phyloP scores from a whole-genome alignment of 768 basidiomycete genomes.

The Podaxis sp. region DNA sequence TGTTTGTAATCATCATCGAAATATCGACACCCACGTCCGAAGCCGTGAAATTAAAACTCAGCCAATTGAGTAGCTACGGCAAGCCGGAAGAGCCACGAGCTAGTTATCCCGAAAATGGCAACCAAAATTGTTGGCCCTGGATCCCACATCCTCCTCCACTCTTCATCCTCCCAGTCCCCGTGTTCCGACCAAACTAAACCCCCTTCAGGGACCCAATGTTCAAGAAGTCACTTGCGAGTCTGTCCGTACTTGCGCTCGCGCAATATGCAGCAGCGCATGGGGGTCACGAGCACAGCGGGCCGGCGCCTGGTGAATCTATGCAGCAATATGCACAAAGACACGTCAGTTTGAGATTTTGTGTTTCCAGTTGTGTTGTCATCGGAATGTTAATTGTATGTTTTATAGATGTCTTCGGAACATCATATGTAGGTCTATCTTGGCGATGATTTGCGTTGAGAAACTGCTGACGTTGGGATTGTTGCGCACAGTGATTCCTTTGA shows the following conservation, averaged over 20 bases:
- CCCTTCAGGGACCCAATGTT: slow-evolving; percentile 39
- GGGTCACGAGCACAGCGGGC: slow-evolving; percentile 53
- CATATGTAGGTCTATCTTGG: slow-evolving; percentile 58
- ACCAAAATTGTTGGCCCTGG: background rate
- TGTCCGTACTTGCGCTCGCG: slow-evolving; percentile 31
- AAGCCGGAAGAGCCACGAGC: background rate
- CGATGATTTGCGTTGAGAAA: background rate
- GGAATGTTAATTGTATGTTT: slow-evolving; percentile 8
- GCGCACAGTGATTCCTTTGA: slow-evolving; percentile 74
- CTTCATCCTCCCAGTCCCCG: background rate
- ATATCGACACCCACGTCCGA: background rate
- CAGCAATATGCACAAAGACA: slow-evolving; percentile 87
- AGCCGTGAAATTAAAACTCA: background rate
- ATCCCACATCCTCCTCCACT: slow-evolving; percentile 2
- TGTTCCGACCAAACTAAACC: background rate
- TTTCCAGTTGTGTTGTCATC: background rate
- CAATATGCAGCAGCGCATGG: slow-evolving; percentile 48
- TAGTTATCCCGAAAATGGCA: slow-evolving; percentile 1
- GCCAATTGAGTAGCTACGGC: background rate
- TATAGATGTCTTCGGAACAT: slow-evolving; percentile 86
- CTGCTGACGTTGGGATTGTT: background rate
- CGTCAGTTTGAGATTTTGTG: slow-evolving; percentile 49
- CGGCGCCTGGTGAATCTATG: slow-evolving; percentile 56
- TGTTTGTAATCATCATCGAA: background rate
- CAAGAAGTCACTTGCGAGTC: slow-evolving; percentile 41